Evolutionary conservation across 2,329 filamentous ascomycete genomes (phyloP), one percentile per base, ranked within the genome.

Genomic region (Fusarium sp.): DNA sequence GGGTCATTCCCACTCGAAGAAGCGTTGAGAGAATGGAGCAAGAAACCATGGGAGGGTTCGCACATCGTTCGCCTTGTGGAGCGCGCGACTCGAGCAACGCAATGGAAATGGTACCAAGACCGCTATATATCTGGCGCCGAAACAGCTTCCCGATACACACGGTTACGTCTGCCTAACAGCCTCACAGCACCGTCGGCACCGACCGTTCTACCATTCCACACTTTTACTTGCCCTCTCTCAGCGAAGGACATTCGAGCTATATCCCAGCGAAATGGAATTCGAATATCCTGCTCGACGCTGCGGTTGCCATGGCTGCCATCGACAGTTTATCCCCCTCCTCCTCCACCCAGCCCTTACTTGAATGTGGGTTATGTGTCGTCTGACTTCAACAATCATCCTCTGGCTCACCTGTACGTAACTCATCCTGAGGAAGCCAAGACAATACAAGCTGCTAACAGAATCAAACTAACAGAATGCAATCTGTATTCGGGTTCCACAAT

Each of bases 321-420:
- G 54, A 92, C 91, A 0, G 94, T 98, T 0, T 98, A 94, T 78
- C 90, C 91, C n/a, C 97, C 97, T 3, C 97, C 97, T 0, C 83
- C 90, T 3, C 95, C 97, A 2, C 97, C 97, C 2, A 88, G 87
- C 50, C 95, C 95, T 1, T 91, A 93, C 74, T 87, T 99, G n/a
- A 96, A 95, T 76, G 91, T 99, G 70, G 97, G 97, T 56, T 99
- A 99, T 82, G 92, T 99, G 41, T 98, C 97, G 5, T 98, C 97
- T 0, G 97, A 99, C 83, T 99, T 99, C 84, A 99, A 99, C 81
- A 99, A 99, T 78, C 97, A 99, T 81, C 97, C 97, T 5, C 86
- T 99, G 37, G 97, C 97, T 27, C 97, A 99, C 84, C 83, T 99
- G 88, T 91, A 85, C 84, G 88, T 78, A 32, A 25, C 25, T 45